Evolutionary conservation across 352 stramenopile genomes (phyloP).

Genomic region (Bremia lactucae): DNA sequence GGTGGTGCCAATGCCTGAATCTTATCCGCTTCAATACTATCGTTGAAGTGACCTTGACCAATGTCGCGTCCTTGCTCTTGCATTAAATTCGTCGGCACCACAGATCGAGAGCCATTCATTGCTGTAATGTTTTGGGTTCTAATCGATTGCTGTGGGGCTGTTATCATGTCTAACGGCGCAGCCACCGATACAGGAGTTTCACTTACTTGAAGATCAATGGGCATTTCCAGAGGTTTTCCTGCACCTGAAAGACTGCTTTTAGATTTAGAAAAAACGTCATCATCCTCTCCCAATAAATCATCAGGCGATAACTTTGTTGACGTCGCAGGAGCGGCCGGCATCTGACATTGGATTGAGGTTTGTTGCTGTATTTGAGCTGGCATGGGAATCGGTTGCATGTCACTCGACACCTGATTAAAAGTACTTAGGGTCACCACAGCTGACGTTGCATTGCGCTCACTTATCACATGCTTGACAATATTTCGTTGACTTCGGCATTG

Average conservation of each 20-base stretch:
- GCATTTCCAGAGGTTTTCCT: constrained; percentile 46
- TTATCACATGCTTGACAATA: constrained; percentile 78
- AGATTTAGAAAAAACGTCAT: constrained; percentile 24
- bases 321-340: background rate
- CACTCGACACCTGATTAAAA: constrained; percentile 5
- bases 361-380: constrained; percentile 29
- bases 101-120: constrained; percentile 7
- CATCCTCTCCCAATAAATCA: constrained; percentile 42
- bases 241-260: constrained; percentile 12
- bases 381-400: constrained; percentile 41
- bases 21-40: constrained; percentile 3
- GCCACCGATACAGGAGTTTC: constrained; percentile 12
- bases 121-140: background rate
- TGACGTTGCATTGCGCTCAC: constrained; percentile 21
- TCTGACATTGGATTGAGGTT: constrained; percentile 11
- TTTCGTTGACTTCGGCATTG: constrained; percentile 66
- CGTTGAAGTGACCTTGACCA: constrained; percentile 1
- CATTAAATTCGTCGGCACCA: constrained; percentile 2
- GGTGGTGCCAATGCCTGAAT: background rate
- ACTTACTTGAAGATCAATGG: constrained; percentile 39
- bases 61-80: constrained; percentile 8
- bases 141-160: constrained; percentile 2
- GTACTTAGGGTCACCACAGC: constrained; percentile 9
- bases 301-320: constrained; percentile 34
- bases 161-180: constrained; percentile 15